Conservation (phyloP, 2,329 filamentous ascomycete species). For the Trichocomaceae sp. region DNA sequence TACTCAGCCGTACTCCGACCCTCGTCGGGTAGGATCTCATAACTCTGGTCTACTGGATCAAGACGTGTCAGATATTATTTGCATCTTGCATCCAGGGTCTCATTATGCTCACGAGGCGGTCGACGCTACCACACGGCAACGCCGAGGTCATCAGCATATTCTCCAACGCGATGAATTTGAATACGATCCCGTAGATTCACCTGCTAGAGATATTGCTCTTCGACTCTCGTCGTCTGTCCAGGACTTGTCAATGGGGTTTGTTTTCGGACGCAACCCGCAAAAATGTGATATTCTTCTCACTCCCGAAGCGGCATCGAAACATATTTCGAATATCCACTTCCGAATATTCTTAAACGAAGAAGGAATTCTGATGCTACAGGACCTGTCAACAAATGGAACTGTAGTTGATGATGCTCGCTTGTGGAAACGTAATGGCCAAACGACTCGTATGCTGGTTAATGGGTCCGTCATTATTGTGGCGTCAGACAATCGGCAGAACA, state of each 20-base stretch:
- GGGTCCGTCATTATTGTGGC: slow-evolving; percentile 68
- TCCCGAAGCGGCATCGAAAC: slow-evolving; percentile 61
- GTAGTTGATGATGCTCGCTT: slow-evolving; percentile 70
- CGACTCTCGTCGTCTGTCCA: slow-evolving; percentile 69
- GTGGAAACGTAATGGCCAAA: slow-evolving; percentile 43
- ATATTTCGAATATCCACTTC: slow-evolving; percentile 93
- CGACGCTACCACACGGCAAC: slow-evolving; percentile 43
- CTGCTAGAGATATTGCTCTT: slow-evolving; percentile 62
- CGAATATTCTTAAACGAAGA: slow-evolving; percentile 85
- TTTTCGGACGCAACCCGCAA: slow-evolving; percentile 69
- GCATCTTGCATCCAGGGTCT: slow-evolving; percentile 75
- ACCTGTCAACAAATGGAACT: slow-evolving; percentile 93
- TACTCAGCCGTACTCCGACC: slow-evolving; percentile 76
- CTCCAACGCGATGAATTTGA: slow-evolving; percentile 46
- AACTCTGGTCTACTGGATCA: slow-evolving; percentile 76
- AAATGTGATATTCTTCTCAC: slow-evolving; percentile 67
- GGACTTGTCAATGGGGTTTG: slow-evolving; percentile 65
- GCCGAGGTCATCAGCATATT: slow-evolving; percentile 51
- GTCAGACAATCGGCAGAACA: slow-evolving; percentile 40
- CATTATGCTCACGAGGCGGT: slow-evolving; percentile 66
- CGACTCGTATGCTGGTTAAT: slow-evolving; percentile 60
- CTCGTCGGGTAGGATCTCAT: slow-evolving; percentile 68
- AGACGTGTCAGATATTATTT: slow-evolving; percentile 82
- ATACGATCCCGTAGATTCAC: slow-evolving; percentile 30
- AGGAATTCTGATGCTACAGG: slow-evolving; percentile 83